Conservation (phyloP, 768 basidiomycete species). For the Boletus fagicola region DNA sequence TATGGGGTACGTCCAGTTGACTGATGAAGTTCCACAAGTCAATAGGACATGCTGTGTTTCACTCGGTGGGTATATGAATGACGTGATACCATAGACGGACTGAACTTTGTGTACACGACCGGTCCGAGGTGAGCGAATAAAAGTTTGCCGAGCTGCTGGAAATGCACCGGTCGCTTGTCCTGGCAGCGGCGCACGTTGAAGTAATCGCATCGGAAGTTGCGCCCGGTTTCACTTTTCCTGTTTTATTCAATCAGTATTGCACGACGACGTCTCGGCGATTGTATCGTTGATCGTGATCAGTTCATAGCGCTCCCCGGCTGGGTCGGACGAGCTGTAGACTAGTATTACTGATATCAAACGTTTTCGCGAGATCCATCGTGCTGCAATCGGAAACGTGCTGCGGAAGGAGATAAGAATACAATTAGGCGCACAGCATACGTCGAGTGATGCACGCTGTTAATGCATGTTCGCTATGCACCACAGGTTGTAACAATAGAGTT, state of each 20-base stretch:
- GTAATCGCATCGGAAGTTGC: slow-evolving; percentile 15
- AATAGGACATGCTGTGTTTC: slow-evolving; percentile 15
- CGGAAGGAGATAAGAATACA: slow-evolving; percentile 27
- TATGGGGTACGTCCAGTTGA: slow-evolving; percentile 23
- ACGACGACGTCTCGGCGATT: slow-evolving; percentile 6
- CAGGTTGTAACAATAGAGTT: slow-evolving; percentile 22
- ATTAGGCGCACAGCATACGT: slow-evolving; percentile 20
- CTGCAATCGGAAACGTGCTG: slow-evolving; percentile 14
- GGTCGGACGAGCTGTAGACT: slow-evolving; percentile 11
- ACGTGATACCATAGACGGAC: slow-evolving; percentile 27
- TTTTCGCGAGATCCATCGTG: slow-evolving; percentile 13
- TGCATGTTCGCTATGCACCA: slow-evolving; percentile 26
- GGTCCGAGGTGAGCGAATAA: slow-evolving; percentile 16
- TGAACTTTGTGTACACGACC: slow-evolving; percentile 25
- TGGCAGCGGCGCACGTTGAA: slow-evolving; percentile 3
- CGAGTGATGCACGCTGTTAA: slow-evolving; percentile 27
- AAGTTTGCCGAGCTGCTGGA: slow-evolving; percentile 13
- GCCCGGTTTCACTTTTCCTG: slow-evolving; percentile 10
- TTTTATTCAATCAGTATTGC: background rate
- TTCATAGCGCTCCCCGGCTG: slow-evolving; percentile 11
- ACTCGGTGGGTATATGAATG: slow-evolving; percentile 24
- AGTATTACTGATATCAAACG: slow-evolving; percentile 15
- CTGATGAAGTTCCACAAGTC: slow-evolving; percentile 6
- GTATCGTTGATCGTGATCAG: slow-evolving; percentile 18
- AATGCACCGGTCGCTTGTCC: slow-evolving; percentile 12